These are phyloP conservation scores for Sporothrix brasiliensis DNA, from an alignment of 2,329 filamentous ascomycete genomes.

Conservation along the genomic window DNA sequence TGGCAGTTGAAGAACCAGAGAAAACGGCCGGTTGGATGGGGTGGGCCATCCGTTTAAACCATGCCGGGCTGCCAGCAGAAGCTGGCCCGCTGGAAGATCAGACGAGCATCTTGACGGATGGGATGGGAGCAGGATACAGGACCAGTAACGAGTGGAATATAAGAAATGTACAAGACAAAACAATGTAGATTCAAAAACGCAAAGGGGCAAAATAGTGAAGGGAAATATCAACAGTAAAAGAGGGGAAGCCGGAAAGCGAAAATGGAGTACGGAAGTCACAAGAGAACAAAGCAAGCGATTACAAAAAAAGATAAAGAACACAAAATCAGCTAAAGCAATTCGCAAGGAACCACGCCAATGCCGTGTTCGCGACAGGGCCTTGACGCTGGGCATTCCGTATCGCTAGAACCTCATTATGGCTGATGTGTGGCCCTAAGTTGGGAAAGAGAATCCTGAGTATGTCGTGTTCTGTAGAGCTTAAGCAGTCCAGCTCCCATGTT, in stretches of 20 bases:
- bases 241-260: not conserved
- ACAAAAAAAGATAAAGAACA: not conserved
- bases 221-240: not conserved
- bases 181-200: not conserved
- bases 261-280: not conserved
- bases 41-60: not conserved
- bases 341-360: not conserved
- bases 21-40: not conserved
- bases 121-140: not conserved
- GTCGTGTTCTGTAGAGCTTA: not conserved
- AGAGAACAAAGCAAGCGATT: not conserved
- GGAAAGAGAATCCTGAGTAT: not conserved
- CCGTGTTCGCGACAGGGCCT: not conserved
- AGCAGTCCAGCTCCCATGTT: not conserved
- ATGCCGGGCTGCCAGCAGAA: conserved; percentile 1
- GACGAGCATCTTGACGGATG: conserved; percentile 1
- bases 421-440: not conserved
- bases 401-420: not conserved
- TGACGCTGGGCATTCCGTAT: not conserved
- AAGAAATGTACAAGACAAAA: no score
- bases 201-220: not conserved
- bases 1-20: conserved; percentile 7
- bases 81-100: not conserved
- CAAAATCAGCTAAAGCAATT: not conserved
- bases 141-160: not conserved